Evolutionary conservation across 177 flowering plant genomes (phyloP), one percentile per base, ranked within the genome.

Genomic region (Tripterygium wilfordii): DNA sequence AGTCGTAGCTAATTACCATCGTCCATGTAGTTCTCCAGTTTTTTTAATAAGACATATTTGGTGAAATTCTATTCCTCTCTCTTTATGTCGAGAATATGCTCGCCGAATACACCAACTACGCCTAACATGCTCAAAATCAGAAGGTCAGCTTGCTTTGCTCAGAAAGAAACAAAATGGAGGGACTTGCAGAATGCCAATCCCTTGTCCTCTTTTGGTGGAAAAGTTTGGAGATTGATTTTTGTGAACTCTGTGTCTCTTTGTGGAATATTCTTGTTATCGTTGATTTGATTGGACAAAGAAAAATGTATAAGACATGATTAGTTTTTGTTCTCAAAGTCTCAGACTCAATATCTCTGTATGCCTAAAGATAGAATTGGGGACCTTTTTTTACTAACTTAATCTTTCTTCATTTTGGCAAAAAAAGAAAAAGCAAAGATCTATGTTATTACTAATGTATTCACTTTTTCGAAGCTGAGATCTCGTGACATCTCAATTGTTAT

Each of bases 301-400:
- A 62, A 60, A 45, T 51, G 45, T 36, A 42, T 42, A 25, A 36
- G 28, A 54, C 14, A 20, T 36, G 19, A 35, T 9, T 42, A 14
- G 24, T 49, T 44, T 47, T 42, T 36, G 22, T 49, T 53, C 62
- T 58, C 55, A 22, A 10, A n/a, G 60, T 36, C 60, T 41, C 33
- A 40, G 36, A 40, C 49, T 8, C 27, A 42, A 55, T 51, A 26
- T 50, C 48, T 44, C 28, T 49, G 56, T 55, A 42, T 59, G 62
- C 53, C 51, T 51, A 43, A 51, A n/a, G 26, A 31, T 60, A 47
- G 29, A 50, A 62, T 49, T 13, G 67, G 77, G 82, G 82, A 69
- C 82, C 75, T 57, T 71, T 43, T 48, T 36, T 45, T 63, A 59
- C 52, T 47, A 41, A 28, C 60, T 58, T 39, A 13, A 25, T 57